These are phyloP conservation scores for Talaromyces verruculosus DNA, from an alignment of 2,329 filamentous ascomycete genomes.

Conservation along the genomic window DNA sequence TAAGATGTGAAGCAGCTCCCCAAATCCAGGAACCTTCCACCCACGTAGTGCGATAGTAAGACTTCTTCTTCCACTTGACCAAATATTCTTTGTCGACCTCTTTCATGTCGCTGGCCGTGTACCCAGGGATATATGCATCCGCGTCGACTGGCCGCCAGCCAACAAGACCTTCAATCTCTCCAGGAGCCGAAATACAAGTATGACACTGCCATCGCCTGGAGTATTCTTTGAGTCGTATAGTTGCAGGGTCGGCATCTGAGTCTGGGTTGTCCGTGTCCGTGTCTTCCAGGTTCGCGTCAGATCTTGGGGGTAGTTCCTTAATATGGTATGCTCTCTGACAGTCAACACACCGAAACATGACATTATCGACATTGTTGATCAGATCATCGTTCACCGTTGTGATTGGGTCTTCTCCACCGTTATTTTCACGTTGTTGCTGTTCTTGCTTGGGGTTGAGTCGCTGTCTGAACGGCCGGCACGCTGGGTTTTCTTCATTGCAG, in stretches of 20 bases:
- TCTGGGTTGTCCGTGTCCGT: constrained; percentile 21
- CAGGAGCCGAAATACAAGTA: constrained; percentile 65
- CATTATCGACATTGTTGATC: constrained; percentile 71
- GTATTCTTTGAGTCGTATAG: constrained; percentile 70
- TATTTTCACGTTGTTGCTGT: constrained; percentile 76
- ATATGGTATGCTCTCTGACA: constrained; percentile 82
- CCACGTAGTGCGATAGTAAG: constrained; percentile 82
- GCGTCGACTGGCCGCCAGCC: constrained; percentile 77
- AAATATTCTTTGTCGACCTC: constrained; percentile 90
- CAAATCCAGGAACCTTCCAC: constrained; percentile 87
- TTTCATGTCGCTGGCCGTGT: constrained; percentile 56
- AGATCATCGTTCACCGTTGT: constrained; percentile 61
- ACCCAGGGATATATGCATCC: constrained; percentile 55
- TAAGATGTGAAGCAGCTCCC: constrained; percentile 62
- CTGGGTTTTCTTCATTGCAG: constrained; percentile 64
- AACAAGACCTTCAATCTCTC: constrained; percentile 74
- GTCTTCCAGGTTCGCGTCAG: constrained; percentile 18
- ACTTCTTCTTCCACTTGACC: constrained; percentile 78
- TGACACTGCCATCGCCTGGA: constrained; percentile 74
- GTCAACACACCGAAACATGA: constrained; percentile 77
- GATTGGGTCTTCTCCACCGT: constrained; percentile 75
- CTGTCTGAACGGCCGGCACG: constrained; percentile 73
- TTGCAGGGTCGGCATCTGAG: constrained; percentile 42
- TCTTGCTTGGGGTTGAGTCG: constrained; percentile 76
- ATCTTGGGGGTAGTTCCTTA: constrained; percentile 68